These are phyloP conservation scores for Fereydounia khargensis DNA, from an alignment of 1,284 basidiomycete genomes.

Conservation along the genomic window DNA sequence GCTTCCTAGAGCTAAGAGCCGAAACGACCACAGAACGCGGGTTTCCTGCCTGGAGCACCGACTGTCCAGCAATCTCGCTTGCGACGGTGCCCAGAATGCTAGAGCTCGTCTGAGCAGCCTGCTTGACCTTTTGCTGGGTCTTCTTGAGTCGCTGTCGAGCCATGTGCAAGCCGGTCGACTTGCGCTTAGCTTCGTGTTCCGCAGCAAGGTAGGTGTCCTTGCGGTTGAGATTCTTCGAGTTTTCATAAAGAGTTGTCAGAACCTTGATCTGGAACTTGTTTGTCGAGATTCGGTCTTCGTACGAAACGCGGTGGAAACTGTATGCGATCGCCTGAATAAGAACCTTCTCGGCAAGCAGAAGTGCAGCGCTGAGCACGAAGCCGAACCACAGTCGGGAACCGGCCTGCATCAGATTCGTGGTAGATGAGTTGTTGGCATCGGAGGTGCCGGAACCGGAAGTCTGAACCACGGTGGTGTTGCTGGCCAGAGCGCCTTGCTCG, in stretches of 20 bases:
- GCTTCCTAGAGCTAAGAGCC: conserved; percentile 62
- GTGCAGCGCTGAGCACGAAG: conserved; percentile 69
- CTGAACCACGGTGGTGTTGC: conserved; percentile 23
- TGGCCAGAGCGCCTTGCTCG: conserved; percentile 14
- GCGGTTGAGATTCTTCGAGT: conserved; percentile 62
- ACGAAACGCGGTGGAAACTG: conserved; percentile 84
- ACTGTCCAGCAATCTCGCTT: conserved; percentile 63
- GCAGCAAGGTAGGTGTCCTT: conserved; percentile 31
- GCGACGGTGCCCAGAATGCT: conserved; percentile 60
- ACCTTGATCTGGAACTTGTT: conserved; percentile 77
- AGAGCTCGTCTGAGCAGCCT: conserved; percentile 59
- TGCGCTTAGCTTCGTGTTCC: conserved; percentile 32
- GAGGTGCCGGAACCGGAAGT: conserved; percentile 12
- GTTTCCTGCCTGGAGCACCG: conserved; percentile 67
- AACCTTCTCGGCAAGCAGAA: conserved; percentile 80
- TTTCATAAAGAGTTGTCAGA: conserved; percentile 74
- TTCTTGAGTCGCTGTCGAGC: conserved; percentile 15
- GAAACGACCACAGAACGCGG: conserved; percentile 26
- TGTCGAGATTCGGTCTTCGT: conserved; percentile 78
- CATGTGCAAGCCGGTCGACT: conserved; percentile 20
- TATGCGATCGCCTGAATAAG: conserved; percentile 68
- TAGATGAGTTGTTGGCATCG: conserved; percentile 17
- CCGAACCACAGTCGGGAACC: conserved; percentile 63
- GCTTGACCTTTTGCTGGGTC: conserved; percentile 27
- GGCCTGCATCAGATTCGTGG: conserved; percentile 57